These are phyloP conservation scores for Chlorella ohadii DNA, from an alignment of 139 green algal species.

Conservation along the genomic window DNA sequence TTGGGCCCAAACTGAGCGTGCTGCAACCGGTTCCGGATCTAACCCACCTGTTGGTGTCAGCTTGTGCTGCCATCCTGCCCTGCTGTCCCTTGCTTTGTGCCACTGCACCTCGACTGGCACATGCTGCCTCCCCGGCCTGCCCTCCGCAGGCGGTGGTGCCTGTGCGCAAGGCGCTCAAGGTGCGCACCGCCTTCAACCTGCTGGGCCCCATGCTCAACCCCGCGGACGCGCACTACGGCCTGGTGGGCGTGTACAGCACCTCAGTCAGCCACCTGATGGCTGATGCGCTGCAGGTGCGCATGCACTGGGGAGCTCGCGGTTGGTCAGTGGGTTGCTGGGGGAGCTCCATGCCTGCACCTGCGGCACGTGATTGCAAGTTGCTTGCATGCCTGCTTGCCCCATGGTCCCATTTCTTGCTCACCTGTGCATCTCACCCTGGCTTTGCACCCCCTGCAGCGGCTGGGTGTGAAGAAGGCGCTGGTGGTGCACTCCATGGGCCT, in stretches of 20 bases:
- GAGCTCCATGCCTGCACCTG: not conserved
- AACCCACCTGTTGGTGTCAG: too few species aligned
- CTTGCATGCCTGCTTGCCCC: not conserved
- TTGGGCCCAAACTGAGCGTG: too few species aligned
- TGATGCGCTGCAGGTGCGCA: slow-evolving; percentile 72
- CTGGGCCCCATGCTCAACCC: slow-evolving; percentile 98
- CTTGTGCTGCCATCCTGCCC: too few species aligned
- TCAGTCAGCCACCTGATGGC: slow-evolving; percentile 87
- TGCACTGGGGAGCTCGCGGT: too few species aligned
- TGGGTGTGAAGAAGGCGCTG: slow-evolving; percentile 90
- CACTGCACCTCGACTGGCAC: too few species aligned
- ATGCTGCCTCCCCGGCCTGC: slow-evolving; percentile 52
- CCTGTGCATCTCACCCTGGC: not conserved
- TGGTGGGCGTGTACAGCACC: slow-evolving; percentile 93
- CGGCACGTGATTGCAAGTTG: not conserved
- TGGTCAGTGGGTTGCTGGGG: too few species aligned
- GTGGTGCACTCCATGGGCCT: slow-evolving; percentile 96
- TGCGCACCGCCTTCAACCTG: slow-evolving; percentile 94
- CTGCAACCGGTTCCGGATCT: too few species aligned
- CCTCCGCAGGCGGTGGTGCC: slow-evolving; percentile 61
- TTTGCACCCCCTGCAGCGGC: slow-evolving; percentile 44
- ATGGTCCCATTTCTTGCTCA: not conserved
- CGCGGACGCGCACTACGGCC: slow-evolving; percentile 80
- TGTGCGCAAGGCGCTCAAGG: slow-evolving; percentile 72
- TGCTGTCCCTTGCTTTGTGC: too few species aligned